Evolutionary conservation across 371 early-diverging fungal species (phyloP), one percentile per base, ranked within the genome.

Genomic region (Homolaphlyctis polyrhiza): DNA sequence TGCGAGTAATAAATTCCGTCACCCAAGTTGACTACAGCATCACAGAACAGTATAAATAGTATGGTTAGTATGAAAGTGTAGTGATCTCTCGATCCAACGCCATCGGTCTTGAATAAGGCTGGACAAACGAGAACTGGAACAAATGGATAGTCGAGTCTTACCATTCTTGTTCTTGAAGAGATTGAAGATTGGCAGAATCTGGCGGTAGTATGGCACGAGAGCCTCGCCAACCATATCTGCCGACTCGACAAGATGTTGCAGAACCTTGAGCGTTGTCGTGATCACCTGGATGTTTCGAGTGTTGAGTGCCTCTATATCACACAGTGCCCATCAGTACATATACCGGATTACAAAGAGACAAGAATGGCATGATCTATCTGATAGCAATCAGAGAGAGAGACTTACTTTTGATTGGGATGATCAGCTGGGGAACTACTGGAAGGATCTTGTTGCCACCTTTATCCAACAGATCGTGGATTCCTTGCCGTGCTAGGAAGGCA

Each of bases 181-280:
- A 51, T 83, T 83, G 67, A 83, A 83, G 30, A 83, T 70, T 21
- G 84, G 84, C 33, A 83, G 65, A 57, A 83, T 82, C 65, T 83
- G 84, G 13, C 84, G 68, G 69, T 83, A 83, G 68, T 83, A 83
- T 0, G 84, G 84, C 1, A 83, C 84, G 28, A 83, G 71, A 8
- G 84, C 84, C 54, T 83, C 82, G 14, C 84, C 84, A 11, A 83
- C 82, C 81, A 82, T 80, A 43, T 82, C 82, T 1, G 81, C 84
- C 13, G 79, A 81, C 63, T 82, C 82, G 32, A 83, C 84, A 8
- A 83, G 71, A 61, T 83, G 84, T 63, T 83, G 84, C 35, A 83
- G 66, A 16, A 83, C 81, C 59, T 81, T 81, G 47, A 83, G 71
- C 6, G 84, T 83, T 14, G 81, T 81, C 29, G 80, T 77, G 49